These are phyloP conservation scores for Mycena albidolilacea DNA, from an alignment of 768 basidiomycete species.

Conservation along the genomic window DNA sequence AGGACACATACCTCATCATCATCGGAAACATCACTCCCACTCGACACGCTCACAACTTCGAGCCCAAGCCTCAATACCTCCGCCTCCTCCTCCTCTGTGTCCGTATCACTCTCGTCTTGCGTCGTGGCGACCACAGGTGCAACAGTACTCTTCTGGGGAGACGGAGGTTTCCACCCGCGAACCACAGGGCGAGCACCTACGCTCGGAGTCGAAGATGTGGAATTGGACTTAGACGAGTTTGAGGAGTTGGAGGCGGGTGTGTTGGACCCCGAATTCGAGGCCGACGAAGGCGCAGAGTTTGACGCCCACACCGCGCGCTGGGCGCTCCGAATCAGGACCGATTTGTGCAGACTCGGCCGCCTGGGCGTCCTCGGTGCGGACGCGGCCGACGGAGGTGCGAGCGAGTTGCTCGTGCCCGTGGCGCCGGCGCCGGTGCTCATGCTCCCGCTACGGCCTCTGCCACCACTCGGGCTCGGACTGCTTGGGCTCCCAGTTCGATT, in stretches of 20 bases:
- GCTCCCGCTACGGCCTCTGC: not conserved
- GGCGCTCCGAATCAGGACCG: slow-evolving; percentile 79
- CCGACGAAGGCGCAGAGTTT: slow-evolving; percentile 1
- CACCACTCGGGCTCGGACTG: not conserved
- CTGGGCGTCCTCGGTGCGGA: slow-evolving; percentile 44
- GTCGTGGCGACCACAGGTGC: no score
- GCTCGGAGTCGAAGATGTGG: not conserved
- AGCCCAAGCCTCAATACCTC: slow-evolving; percentile 67
- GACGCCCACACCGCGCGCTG: slow-evolving; percentile 71
- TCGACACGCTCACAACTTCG: slow-evolving; percentile 58
- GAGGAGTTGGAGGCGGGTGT: slow-evolving; percentile 2
- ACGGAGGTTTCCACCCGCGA: slow-evolving; percentile 15
- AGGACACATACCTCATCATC: slow-evolving; percentile 43
- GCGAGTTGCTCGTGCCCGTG: not conserved
- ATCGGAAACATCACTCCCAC: slow-evolving; percentile 55
- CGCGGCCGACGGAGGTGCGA: slow-evolving; percentile 45
- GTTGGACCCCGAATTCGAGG: slow-evolving; percentile 4
- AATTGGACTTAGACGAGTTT: not conserved
- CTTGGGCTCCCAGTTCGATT: not conserved
- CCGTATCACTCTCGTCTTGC: slow-evolving; percentile 13
- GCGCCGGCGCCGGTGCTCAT: not conserved
- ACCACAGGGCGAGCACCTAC: slow-evolving; percentile 1
- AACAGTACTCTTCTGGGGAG: not conserved
- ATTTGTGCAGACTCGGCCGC: slow-evolving; percentile 72
- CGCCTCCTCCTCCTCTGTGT: slow-evolving; percentile 62